Evolutionary conservation across 139 green algal species (phyloP).

Genomic region (Coccomyxa sp.): DNA sequence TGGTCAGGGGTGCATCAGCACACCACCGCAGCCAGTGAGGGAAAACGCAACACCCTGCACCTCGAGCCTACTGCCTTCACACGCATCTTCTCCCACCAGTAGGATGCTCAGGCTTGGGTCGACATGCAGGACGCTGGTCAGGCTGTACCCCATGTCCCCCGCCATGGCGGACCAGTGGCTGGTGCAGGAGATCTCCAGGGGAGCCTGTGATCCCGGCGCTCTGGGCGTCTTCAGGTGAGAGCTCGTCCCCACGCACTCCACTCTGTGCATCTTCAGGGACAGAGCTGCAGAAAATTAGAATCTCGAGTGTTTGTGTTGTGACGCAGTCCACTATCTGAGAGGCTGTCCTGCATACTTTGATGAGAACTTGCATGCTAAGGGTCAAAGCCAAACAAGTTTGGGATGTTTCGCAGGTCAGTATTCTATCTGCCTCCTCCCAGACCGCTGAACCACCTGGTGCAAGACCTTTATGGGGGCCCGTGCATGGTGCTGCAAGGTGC

Average conservation of each 20-base stretch:
- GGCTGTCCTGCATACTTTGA: neutral
- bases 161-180: slow-evolving; percentile 77
- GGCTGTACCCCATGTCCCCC: slow-evolving; percentile 70
- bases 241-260: slow-evolving; percentile 4
- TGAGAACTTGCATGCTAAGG: neutral
- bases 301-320: neutral
- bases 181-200: slow-evolving; percentile 67
- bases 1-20: too few relatives aligned
- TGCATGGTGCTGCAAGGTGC: slow-evolving; percentile 65
- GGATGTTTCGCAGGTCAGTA: slow-evolving; percentile 40
- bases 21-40: too few relatives aligned
- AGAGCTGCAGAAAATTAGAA: neutral
- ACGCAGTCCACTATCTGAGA: neutral
- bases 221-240: slow-evolving; percentile 58
- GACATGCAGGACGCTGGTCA: slow-evolving; percentile 7
- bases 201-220: slow-evolving; percentile 55
- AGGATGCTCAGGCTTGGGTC: neutral
- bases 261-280: neutral
- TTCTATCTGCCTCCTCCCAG: slow-evolving; percentile 85
- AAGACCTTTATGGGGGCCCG: slow-evolving; percentile 52
- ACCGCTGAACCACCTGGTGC: slow-evolving; percentile 79
- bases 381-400: neutral
- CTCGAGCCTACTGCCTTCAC: too few relatives aligned
- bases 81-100: too few relatives aligned
- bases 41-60: too few relatives aligned